phyloP scores from a whole-genome alignment of 1,139 yeast species.

The Hanseniaspora gamundiae region DNA sequence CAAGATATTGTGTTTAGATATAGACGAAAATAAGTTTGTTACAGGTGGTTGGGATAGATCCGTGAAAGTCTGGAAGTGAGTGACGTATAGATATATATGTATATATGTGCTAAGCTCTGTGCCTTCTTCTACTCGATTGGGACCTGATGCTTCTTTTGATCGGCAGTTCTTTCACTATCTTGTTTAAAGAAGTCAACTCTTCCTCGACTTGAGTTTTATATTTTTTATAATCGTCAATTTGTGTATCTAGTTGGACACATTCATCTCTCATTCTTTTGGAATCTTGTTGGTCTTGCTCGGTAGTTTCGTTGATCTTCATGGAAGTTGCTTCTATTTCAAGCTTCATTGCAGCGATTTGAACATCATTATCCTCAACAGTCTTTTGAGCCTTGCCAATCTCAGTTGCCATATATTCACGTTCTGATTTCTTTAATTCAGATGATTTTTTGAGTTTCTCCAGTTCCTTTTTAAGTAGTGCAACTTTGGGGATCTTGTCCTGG shows the following conservation, averaged over 20 bases:
- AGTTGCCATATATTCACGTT: constrained; percentile 27
- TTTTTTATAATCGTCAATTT: not conserved
- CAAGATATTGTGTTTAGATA: constrained; percentile 62
- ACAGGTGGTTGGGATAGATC: constrained; percentile 82
- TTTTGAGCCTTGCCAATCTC: constrained; percentile 23
- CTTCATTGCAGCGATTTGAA: constrained; percentile 22
- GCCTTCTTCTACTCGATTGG: not conserved
- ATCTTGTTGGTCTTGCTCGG: constrained; percentile 15
- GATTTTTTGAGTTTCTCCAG: constrained; percentile 47
- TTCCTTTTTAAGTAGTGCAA: constrained; percentile 36
- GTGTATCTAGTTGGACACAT: constrained; percentile 6
- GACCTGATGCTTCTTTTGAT: not conserved
- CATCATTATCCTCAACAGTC: constrained; percentile 10
- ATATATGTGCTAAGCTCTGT: not conserved
- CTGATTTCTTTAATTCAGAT: constrained; percentile 37
- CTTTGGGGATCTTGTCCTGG: not conserved
- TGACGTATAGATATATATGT: not conserved
- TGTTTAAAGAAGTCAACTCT: not conserved
- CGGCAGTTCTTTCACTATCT: not conserved
- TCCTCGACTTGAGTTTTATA: not conserved
- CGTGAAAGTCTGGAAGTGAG: constrained; percentile 44
- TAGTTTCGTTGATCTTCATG: constrained; percentile 21
- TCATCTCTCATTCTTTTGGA: constrained; percentile 10
- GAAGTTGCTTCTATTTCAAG: constrained; percentile 13
- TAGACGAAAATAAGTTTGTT: constrained; percentile 33